phyloP scores from a whole-genome alignment of 495 filamentous ascomycete species.

The Penicillium samsonianum region DNA sequence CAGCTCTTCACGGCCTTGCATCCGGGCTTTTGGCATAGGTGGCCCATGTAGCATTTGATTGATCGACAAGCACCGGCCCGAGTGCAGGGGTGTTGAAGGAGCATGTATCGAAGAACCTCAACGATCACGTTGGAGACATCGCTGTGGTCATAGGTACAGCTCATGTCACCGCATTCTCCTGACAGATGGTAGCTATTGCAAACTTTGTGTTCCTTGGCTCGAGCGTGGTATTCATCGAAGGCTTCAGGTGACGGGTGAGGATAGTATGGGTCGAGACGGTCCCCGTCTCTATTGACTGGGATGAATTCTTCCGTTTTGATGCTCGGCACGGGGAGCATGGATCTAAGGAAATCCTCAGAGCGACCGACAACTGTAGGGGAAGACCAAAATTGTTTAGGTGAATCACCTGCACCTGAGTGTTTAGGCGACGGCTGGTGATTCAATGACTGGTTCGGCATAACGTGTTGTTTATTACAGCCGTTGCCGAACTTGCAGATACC shows the following conservation, averaged over 20 bases:
- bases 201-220: constrained; percentile 36
- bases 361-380: constrained; percentile 22
- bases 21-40: constrained; percentile 46
- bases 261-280: constrained; percentile 44
- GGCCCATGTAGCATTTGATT: constrained; percentile 46
- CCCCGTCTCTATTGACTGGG: constrained; percentile 45
- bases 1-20: constrained; percentile 39
- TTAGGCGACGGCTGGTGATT: constrained; percentile 30
- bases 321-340: constrained; percentile 26
- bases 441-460: constrained; percentile 26
- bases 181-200: constrained; percentile 49
- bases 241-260: constrained; percentile 30
- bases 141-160: constrained; percentile 43
- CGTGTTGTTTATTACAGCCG: constrained; percentile 40
- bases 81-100: constrained; percentile 41
- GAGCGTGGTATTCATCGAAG: constrained; percentile 35
- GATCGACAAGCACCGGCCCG: constrained; percentile 38
- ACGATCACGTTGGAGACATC: constrained; percentile 36
- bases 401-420: neutral
- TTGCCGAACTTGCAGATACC: constrained; percentile 45
- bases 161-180: constrained; percentile 37
- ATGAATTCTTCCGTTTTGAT: constrained; percentile 36
- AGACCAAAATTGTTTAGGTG: constrained; percentile 21
- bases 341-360: constrained; percentile 29
- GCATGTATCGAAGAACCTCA: constrained; percentile 39